A percentile compares a stretch with the other conserved stretches of the same genome.
These are phyloP conservation scores for Pseudognaphalium luteoalbum DNA, from an alignment of 129 eudicot genomes.

Conservation along the genomic window DNA sequence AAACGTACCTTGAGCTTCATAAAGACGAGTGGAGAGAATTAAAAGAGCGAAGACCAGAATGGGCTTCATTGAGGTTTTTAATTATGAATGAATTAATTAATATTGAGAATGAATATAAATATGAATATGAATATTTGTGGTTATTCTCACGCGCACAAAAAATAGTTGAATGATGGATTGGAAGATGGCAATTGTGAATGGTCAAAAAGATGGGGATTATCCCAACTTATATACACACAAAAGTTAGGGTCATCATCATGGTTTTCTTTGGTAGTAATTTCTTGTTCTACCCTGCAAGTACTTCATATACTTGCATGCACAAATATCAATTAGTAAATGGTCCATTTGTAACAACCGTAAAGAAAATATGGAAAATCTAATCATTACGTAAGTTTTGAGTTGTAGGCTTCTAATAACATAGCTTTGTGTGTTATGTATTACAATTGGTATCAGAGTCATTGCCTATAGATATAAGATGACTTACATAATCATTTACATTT, in stretches of 20 bases:
- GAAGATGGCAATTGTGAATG: constrained; percentile 14
- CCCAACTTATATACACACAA: neutral
- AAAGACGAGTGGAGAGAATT: constrained; percentile 39
- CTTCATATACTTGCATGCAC: constrained; percentile 8
- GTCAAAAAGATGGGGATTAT: neutral
- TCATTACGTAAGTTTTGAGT: no score
- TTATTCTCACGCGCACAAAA: neutral
- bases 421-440: no score
- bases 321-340: no score
- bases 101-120: neutral
- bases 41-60: constrained; percentile 36
- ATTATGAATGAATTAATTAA: neutral
- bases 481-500: no score
- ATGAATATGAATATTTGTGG: neutral
- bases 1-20: constrained; percentile 61
- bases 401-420: no score
- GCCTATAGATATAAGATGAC: no score
- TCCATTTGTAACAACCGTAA: no score
- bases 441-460: no score
- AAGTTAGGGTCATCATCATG: neutral
- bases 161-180: neutral
- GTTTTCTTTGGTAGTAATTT: neutral
- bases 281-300: constrained; percentile 6
- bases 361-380: no score
- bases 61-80: constrained; percentile 42